phyloP scores from a whole-genome alignment of 2,329 filamentous ascomycete species.

The Xylariaceae sp. region DNA sequence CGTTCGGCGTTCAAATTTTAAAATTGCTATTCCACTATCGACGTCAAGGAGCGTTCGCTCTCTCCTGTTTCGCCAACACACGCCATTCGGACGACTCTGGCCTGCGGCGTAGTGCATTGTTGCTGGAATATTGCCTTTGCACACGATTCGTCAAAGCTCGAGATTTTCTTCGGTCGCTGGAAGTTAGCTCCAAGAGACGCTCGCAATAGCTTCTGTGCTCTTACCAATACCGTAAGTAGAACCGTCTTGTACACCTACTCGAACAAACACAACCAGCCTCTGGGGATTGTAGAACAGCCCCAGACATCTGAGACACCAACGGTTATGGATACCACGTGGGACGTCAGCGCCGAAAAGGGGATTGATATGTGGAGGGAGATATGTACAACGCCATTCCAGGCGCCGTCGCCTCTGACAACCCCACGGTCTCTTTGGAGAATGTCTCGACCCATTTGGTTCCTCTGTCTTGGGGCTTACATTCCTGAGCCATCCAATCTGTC shows the following conservation, averaged over 20 bases:
- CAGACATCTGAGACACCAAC: slow-evolving; percentile 14
- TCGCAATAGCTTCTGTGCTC: no score
- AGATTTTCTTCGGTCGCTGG: background rate
- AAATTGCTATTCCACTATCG: no score
- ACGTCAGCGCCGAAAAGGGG: slow-evolving; percentile 5
- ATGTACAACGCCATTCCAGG: slow-evolving; percentile 27
- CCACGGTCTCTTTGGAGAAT: slow-evolving; percentile 20
- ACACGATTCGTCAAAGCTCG: slow-evolving; percentile 10
- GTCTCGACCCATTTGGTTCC: slow-evolving; percentile 21
- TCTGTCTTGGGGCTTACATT: slow-evolving; percentile 17
- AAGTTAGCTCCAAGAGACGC: background rate
- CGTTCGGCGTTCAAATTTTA: no score
- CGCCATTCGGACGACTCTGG: no score
- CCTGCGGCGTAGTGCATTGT: slow-evolving; percentile 24
- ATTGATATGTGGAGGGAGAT: slow-evolving; percentile 12
- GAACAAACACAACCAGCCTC: background rate
- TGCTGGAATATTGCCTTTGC: slow-evolving; percentile 43
- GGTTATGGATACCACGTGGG: slow-evolving; percentile 21
- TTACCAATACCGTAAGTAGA: background rate
- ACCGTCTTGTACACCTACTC: background rate
- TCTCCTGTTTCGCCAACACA: no score
- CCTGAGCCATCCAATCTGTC: slow-evolving; percentile 1
- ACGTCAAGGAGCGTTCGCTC: no score
- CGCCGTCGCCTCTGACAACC: slow-evolving; percentile 31
- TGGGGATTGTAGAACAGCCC: background rate